Conservation (phyloP, 2,329 filamentous ascomycete genomes). For the Clarireedia sp. region DNA sequence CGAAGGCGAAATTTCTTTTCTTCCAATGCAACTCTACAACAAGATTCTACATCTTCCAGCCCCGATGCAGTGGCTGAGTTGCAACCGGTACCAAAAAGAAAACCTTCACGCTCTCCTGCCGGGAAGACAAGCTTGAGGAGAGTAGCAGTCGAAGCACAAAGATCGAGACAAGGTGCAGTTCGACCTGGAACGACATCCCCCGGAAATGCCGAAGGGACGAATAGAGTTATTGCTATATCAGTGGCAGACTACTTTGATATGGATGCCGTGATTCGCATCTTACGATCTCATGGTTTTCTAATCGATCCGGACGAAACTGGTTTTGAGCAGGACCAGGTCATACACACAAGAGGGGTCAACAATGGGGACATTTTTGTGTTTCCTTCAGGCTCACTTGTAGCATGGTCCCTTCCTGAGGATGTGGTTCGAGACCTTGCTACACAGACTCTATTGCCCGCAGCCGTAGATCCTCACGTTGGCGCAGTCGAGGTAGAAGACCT, state of each 20-base stretch:
- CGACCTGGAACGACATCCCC: slow-evolving; percentile 13
- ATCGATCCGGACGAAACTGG: slow-evolving; percentile 54
- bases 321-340: slow-evolving; percentile 54
- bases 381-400: slow-evolving; percentile 85
- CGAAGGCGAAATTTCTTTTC: slow-evolving; percentile 58
- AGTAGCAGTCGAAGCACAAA: slow-evolving; percentile 80
- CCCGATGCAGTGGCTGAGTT: background rate
- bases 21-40: slow-evolving; percentile 49
- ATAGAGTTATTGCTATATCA: slow-evolving; percentile 49
- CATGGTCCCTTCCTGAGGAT: slow-evolving; percentile 77
- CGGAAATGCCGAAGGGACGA: slow-evolving; percentile 31
- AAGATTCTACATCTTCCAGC: slow-evolving; percentile 16
- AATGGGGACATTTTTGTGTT: slow-evolving; percentile 92
- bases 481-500: slow-evolving; percentile 81
- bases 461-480: slow-evolving; percentile 63
- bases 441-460: slow-evolving; percentile 65
- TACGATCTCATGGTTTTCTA: slow-evolving; percentile 50
- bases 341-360: slow-evolving; percentile 53
- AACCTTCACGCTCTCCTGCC: slow-evolving; percentile 40
- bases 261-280: slow-evolving; percentile 48
- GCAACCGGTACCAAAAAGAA: slow-evolving; percentile 31
- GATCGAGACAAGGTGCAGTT: slow-evolving; percentile 36
- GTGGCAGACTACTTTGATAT: slow-evolving; percentile 58
- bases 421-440: slow-evolving; percentile 64
- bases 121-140: slow-evolving; percentile 71